Conservation (phyloP, 1,284 basidiomycete species). For the Ustilago xerochloae region DNA sequence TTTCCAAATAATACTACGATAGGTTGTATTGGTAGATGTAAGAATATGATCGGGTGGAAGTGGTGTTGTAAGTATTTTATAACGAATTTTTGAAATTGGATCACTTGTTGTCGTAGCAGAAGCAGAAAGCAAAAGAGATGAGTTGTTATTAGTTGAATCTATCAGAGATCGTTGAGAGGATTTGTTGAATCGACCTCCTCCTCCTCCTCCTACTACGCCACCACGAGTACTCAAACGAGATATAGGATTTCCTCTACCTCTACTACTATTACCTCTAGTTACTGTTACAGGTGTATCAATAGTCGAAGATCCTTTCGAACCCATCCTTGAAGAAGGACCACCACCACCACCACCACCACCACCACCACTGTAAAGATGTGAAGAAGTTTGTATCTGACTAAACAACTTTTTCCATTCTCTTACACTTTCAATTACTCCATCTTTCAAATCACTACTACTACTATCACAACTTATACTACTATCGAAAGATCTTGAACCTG, state of each 20-base stretch:
- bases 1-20: conserved; percentile 56
- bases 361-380: too few relatives aligned
- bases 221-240: not conserved
- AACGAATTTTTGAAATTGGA: conserved; percentile 27
- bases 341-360: too few relatives aligned
- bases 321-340: not conserved
- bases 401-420: conserved; percentile 37
- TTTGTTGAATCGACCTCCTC: not conserved
- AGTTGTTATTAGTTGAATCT: too few relatives aligned
- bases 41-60: conserved; percentile 28
- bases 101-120: too few relatives aligned
- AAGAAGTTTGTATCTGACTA: conserved; percentile 14
- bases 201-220: conserved; percentile 3
- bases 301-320: not conserved
- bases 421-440: conserved; percentile 1
- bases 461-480: conserved; percentile 15
- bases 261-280: not conserved
- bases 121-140: not conserved
- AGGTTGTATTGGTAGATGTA: conserved; percentile 24
- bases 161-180: too few relatives aligned
- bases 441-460: conserved; percentile 20
- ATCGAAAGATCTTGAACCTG: conserved; percentile 12
- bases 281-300: not conserved
- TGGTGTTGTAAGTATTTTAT: conserved; percentile 38
- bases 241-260: not conserved